A percentile compares a stretch with the other conserved stretches of the same genome.
Evolutionary conservation across 1,139 yeast genomes (phyloP).

Genomic region (Saccharomyces hybrid): DNA sequence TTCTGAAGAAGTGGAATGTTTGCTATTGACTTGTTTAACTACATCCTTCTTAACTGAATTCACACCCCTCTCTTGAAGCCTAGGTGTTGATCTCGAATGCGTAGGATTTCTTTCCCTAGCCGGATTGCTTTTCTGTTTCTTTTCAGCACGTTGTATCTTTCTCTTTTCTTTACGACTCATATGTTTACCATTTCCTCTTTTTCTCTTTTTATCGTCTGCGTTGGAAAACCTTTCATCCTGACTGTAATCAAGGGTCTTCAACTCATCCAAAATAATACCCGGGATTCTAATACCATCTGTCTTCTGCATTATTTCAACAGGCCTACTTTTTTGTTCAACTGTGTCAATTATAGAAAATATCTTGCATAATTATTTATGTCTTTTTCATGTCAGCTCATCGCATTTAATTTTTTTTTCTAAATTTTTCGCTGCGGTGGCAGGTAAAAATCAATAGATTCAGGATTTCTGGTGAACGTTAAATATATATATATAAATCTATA

Average conservation of each 20-base stretch:
- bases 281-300: slow-evolving; percentile 59
- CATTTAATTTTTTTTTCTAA: slow-evolving; percentile 5
- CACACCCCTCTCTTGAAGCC: background rate
- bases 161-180: slow-evolving; percentile 29
- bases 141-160: slow-evolving; percentile 26
- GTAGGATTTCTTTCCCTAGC: background rate
- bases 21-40: background rate
- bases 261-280: slow-evolving; percentile 55
- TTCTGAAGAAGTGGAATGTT: background rate
- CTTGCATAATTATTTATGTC: background rate
- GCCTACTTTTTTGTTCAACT: background rate
- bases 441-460: no score
- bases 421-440: background rate
- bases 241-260: slow-evolving; percentile 41
- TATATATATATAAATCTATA: no score
- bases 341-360: slow-evolving; percentile 8
- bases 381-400: slow-evolving; percentile 12
- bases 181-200: slow-evolving; percentile 8
- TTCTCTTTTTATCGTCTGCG: slow-evolving; percentile 16
- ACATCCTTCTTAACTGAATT: background rate
- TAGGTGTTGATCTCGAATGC: background rate
- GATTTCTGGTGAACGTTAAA: no score
- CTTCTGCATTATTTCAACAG: slow-evolving; percentile 4
- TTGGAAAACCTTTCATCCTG: slow-evolving; percentile 22
- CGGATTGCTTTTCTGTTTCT: slow-evolving; percentile 15